Percentiles rank a stretch among this genome's conserved stretches.
phyloP scores from a whole-genome alignment of 2,329 filamentous ascomycete species.

The Exophiala oligosperma region DNA sequence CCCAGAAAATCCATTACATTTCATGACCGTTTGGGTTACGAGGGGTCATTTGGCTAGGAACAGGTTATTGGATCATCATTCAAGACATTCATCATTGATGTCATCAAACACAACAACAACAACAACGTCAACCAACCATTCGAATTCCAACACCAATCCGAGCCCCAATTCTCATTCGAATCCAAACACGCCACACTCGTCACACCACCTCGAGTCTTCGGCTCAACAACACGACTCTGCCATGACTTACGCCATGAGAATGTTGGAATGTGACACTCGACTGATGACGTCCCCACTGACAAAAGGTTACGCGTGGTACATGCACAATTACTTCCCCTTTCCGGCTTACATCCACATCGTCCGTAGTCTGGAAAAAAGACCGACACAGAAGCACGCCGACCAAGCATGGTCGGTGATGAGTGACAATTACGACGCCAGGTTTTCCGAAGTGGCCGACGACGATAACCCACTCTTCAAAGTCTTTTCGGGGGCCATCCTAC shows the following conservation, averaged over 20 bases:
- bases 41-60: conserved; percentile 43
- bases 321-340: conserved; percentile 49
- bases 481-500: conserved; percentile 41
- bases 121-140: too few species aligned
- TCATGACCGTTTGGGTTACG: conserved; percentile 49
- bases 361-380: conserved; percentile 43
- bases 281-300: conserved; percentile 44
- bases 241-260: conserved; percentile 34
- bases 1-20: conserved; percentile 46
- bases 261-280: conserved; percentile 51
- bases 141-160: too few species aligned
- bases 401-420: conserved; percentile 48
- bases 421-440: conserved; percentile 45
- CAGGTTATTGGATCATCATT: conserved; percentile 36
- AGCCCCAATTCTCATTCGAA: too few species aligned
- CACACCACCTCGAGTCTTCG: conserved; percentile 27
- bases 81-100: conserved; percentile 19
- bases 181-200: conserved; percentile 12
- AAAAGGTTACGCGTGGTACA: conserved; percentile 45
- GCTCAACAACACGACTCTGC: conserved; percentile 34
- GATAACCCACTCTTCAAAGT: conserved; percentile 31
- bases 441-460: not conserved
- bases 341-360: conserved; percentile 50
- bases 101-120: too few species aligned
- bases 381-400: conserved; percentile 35